Base-by-base conservation (phyloP, 2,329 filamentous ascomycete species). In the Diplodia sapinea region DNA sequence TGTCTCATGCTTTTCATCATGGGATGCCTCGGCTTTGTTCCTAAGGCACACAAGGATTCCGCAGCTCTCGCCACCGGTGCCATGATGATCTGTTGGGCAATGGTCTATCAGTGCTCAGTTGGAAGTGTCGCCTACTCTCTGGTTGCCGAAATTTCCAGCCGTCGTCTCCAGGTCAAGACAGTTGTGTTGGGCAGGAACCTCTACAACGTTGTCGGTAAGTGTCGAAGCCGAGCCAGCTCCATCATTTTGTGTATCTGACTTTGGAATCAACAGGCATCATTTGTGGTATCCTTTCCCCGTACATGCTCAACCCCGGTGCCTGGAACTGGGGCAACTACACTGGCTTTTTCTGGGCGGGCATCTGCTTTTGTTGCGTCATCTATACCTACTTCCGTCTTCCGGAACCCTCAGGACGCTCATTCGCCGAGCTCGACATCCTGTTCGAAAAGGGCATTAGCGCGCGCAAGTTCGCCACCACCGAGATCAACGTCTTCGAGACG, bases 291-390 rank as follows among this genome's bases (percentile, higher is more conserved):
- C 79, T 97, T 50, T 96, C 92, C 0, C 93, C 93, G 0, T 96
- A 96, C 80, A 97, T 97, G 93, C 85, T 96, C 51, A 97, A 97
- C 80, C 92, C 93, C 0, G 85, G 83, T 1, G 90, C 88, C 0
- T 97, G 94, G 93, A 83, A 96, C 79, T 97, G 93, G 93, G 85
- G 87, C 69, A 95, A 95, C 80, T 95, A 87, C 73, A 87, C 93
- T 0, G 93, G 93, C 33, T 96, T 96, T 81, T 96, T 96, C 83
- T 93, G 93, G 91, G 89, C 88, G 15, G 91, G 89, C 0, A 89
- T 92, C 68, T 94, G 91, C 79, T 92, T 93, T 80, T 79, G 88
- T 66, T 95, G 91, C 81, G 88, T 94, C 73, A 80, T 95, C 17
- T 96, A 94, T 80, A 90, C 90, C 0, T 94, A 88, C 75, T 94